Evolutionary conservation across 352 stramenopile genomes (phyloP).

Genomic region (Pythium scleroteichum): DNA sequence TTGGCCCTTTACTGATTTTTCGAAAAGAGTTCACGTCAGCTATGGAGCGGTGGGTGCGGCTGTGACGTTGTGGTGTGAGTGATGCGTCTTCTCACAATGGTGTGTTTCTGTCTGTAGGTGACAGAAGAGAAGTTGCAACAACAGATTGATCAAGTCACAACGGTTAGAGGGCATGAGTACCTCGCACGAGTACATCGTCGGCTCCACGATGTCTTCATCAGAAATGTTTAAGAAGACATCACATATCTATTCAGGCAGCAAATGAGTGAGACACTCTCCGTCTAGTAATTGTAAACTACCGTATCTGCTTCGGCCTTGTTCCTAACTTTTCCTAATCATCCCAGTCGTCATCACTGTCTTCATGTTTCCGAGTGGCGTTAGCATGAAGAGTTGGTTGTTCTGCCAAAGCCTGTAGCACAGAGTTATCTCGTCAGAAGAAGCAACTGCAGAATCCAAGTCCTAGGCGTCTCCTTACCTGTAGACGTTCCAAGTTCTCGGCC

Average conservation of each 20-base stretch:
- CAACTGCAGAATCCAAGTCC: background rate
- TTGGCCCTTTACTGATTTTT: constrained; percentile 56
- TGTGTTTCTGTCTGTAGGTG: constrained; percentile 36
- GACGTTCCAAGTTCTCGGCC: constrained; percentile 63
- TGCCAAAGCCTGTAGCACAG: constrained; percentile 43
- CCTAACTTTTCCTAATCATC: constrained; percentile 53
- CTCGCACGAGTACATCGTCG: constrained; percentile 54
- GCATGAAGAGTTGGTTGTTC: constrained; percentile 73
- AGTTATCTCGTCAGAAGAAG: background rate
- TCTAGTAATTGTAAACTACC: too few species aligned
- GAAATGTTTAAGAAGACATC: constrained; percentile 3
- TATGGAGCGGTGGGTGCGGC: constrained; percentile 49
- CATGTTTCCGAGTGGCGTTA: constrained; percentile 22
- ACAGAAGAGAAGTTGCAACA: constrained; percentile 44
- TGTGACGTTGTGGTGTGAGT: too few species aligned
- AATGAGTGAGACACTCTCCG: constrained; percentile 3
- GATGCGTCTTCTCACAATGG: background rate
- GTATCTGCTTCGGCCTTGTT: background rate
- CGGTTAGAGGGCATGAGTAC: constrained; percentile 42
- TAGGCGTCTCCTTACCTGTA: constrained; percentile 54
- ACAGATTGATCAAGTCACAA: constrained; percentile 49
- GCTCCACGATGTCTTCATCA: constrained; percentile 38
- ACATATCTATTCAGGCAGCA: constrained; percentile 23
- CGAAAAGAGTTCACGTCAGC: constrained; percentile 40
- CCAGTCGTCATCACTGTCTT: constrained; percentile 81